Base-by-base conservation (phyloP, 129 eudicot species). In the Pulicaria dysenterica region DNA sequence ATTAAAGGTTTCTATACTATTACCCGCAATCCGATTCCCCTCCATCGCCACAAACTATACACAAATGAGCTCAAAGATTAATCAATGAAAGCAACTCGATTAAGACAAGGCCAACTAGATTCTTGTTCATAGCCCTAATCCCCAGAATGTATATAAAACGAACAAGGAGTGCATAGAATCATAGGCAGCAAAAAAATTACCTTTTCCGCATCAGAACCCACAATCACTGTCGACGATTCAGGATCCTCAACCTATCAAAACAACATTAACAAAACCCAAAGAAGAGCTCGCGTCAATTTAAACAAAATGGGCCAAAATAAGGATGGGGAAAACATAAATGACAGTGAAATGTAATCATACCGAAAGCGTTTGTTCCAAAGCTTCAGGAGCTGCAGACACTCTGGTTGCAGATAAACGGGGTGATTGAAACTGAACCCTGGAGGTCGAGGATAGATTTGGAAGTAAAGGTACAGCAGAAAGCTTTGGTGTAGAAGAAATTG, bases 331-430 rank as follows among this genome's bases (percentile, higher is more conserved):
- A 39, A 16, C 40, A 46, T 19, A 45, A 4, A 12, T 6, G 36
- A 9, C 54, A 15, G 50, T 48, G 49, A 31, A 67, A 58, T 38
- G 15, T 11, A 11, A 63, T 12, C 31, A 50, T 42, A 64, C 83
- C 74, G 67, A 76, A 10, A 77, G 34, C 56, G 85, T 34, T 64
- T 84, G 79, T 53, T 85, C 89, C 83, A 89, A 63, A 8, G 71
- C 73, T 73, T 89, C 86, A 71, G 92, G 88, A 58, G 86, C 87
- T 16, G 88, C 81, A 64, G 72, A 75, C 1, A 74, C 73, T 59
- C 76, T 79, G 3, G 82, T 49, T 10, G 80, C 34, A 6, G 88
- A 79, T 37, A 69, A 67, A 31, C 78, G 83, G 56, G 76, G 40
- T 16, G 68, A 74, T 1, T 60, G 77, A 53, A 79, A 57, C 72